Conservation (phyloP, 805 yeast genomes). For the Hanseniaspora lachancei region DNA sequence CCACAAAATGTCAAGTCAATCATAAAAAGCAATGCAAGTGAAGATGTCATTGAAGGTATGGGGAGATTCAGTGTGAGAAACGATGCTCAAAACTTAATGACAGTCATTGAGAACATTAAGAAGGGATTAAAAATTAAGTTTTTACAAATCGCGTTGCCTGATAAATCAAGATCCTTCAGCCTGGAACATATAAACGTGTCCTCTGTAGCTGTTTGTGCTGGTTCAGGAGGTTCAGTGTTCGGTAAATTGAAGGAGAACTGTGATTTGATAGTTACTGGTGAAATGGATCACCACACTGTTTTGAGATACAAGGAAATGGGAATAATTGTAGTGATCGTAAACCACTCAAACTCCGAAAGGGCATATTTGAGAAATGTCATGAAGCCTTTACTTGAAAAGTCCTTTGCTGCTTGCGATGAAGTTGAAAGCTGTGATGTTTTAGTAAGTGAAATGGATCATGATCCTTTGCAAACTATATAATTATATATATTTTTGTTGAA, state of each 20-base stretch:
- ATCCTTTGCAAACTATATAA: conserved; percentile 15
- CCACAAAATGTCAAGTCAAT: conserved; percentile 27
- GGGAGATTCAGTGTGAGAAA: conserved; percentile 54
- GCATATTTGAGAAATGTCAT: conserved; percentile 54
- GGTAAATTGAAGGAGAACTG: conserved; percentile 44
- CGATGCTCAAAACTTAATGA: conserved; percentile 29
- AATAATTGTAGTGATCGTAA: conserved; percentile 58
- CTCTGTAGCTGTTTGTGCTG: conserved; percentile 82
- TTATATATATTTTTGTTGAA: neutral
- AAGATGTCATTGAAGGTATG: conserved; percentile 42
- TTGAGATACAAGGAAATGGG: conserved; percentile 60
- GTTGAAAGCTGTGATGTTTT: conserved; percentile 12
- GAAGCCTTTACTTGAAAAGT: conserved; percentile 23
- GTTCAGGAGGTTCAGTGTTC: conserved; percentile 78
- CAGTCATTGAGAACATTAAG: conserved; percentile 43
- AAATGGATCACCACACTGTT: conserved; percentile 86
- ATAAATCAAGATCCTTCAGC: conserved; percentile 16
- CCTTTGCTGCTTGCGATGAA: neutral
- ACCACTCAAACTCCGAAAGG: conserved; percentile 87
- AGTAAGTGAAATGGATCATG: conserved; percentile 19
- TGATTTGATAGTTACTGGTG: conserved; percentile 82
- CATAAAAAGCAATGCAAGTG: conserved; percentile 15
- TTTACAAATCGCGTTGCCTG: conserved; percentile 47
- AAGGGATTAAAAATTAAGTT: conserved; percentile 36
- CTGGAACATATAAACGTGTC: conserved; percentile 27